These are phyloP conservation scores for Fraxinus latifolia DNA, from an alignment of 305 asterid species.

Conservation along the genomic window DNA sequence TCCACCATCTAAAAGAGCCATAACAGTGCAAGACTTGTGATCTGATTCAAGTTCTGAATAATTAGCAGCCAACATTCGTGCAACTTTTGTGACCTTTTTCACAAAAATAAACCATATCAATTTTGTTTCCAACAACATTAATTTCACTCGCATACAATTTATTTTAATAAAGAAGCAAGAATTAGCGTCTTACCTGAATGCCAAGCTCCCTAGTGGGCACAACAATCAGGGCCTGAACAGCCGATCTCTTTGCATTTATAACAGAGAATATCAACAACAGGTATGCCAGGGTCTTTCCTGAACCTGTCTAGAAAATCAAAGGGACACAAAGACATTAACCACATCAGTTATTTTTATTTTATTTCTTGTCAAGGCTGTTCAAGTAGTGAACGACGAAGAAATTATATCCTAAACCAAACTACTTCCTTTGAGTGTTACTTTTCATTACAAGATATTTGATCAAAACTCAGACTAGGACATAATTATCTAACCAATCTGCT, in stretches of 20 bases:
- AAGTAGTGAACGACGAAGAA: slow-evolving; percentile 6
- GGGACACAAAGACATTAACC: slow-evolving; percentile 12
- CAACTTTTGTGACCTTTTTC: slow-evolving; percentile 79
- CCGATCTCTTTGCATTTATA: slow-evolving; percentile 60
- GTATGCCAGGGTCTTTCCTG: slow-evolving; percentile 93
- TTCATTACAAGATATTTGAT: neutral
- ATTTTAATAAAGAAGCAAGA: slow-evolving; percentile 16
- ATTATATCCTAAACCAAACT: neutral
- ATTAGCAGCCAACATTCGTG: slow-evolving; percentile 72
- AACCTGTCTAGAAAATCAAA: slow-evolving; percentile 80
- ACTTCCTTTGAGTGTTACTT: neutral
- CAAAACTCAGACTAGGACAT: neutral
- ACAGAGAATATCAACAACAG: slow-evolving; percentile 66
- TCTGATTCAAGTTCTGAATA: slow-evolving; percentile 45
- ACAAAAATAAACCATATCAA: slow-evolving; percentile 20
- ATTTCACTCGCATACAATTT: slow-evolving; percentile 11
- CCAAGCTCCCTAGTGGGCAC: slow-evolving; percentile 98
- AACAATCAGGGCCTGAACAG: slow-evolving; percentile 82
- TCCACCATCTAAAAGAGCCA: slow-evolving; percentile 99
- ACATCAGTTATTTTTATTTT: slow-evolving; percentile 16
- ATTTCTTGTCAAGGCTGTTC: neutral
- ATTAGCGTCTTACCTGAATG: slow-evolving; percentile 61
- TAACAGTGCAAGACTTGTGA: slow-evolving; percentile 61
- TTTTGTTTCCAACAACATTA: slow-evolving; percentile 15
- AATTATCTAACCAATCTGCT: neutral